Evolutionary conservation across 2,329 filamentous ascomycete species (phyloP).

Genomic region (Neopestalotiopsis clavispora): DNA sequence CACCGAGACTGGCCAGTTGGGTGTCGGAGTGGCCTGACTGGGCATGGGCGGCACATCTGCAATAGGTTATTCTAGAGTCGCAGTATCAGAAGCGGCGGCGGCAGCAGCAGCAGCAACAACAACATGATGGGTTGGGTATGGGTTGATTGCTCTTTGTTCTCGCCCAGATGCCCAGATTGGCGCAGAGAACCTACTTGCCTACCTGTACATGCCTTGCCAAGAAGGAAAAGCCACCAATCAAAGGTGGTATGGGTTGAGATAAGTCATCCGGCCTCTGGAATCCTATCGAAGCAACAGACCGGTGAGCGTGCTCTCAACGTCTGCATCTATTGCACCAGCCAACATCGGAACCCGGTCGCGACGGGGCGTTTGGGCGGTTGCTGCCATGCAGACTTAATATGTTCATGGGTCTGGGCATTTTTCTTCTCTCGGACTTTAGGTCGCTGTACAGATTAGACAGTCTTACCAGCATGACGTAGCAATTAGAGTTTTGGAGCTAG

Average conservation of each 20-base stretch:
- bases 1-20: not conserved
- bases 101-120: not conserved
- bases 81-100: not conserved
- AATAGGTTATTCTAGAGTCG: not conserved
- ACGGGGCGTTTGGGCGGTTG: not conserved
- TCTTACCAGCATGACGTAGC: conserved; percentile 15
- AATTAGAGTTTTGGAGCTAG: conserved; percentile 4
- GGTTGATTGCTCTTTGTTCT: not conserved
- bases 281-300: not conserved
- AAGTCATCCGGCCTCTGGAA: not conserved
- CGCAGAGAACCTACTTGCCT: not conserved
- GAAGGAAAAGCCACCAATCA: conserved; percentile 1
- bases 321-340: not conserved
- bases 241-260: not conserved
- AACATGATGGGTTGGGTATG: not conserved
- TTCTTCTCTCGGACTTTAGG: too few relatives aligned
- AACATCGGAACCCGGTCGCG: not conserved
- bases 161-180: not conserved
- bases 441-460: not conserved
- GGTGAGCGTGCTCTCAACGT: not conserved
- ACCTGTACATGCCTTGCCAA: not conserved
- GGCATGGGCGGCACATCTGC: not conserved
- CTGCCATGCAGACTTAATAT: not conserved
- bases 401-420: not conserved
- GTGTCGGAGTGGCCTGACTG: conserved; percentile 6